Evolutionary conservation across 495 filamentous ascomycete genomes (phyloP).

Genomic region (Pseudoneurospora amorphoporcata): DNA sequence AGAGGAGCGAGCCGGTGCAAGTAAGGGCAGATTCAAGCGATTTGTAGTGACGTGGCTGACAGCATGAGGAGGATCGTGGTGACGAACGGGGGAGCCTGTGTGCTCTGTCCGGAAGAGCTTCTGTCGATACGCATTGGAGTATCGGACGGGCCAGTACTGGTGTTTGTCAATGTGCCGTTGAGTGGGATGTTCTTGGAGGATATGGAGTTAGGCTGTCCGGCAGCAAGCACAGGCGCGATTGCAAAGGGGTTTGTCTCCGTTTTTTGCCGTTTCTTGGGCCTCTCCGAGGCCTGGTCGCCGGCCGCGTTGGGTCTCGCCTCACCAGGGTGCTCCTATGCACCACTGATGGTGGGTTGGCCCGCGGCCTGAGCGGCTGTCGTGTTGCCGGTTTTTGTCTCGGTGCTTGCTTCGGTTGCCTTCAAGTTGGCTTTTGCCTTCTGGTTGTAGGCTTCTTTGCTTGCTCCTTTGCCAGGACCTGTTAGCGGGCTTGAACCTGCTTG

Average conservation of each 20-base stretch:
- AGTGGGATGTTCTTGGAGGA: too few relatives aligned
- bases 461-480: not conserved
- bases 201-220: too few relatives aligned
- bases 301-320: not conserved
- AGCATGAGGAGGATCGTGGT: too few relatives aligned
- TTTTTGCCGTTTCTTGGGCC: not conserved
- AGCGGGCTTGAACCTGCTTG: not conserved
- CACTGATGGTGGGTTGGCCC: not conserved
- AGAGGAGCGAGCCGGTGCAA: too few relatives aligned
- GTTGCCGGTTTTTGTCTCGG: not conserved
- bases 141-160: not conserved
- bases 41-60: too few relatives aligned
- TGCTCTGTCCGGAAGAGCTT: not conserved
- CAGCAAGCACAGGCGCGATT: too few relatives aligned
- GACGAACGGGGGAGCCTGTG: too few relatives aligned
- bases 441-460: not conserved
- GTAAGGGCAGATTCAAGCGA: too few relatives aligned
- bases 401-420: not conserved
- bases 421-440: too few relatives aligned
- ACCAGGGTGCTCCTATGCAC: not conserved
- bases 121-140: not conserved
- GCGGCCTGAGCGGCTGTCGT: not conserved
- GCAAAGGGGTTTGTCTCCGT: not conserved
- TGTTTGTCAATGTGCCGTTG: too few relatives aligned
- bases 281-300: not conserved